phyloP scores from a whole-genome alignment of 441 rosid species.

The Theobroma grandiflorum region DNA sequence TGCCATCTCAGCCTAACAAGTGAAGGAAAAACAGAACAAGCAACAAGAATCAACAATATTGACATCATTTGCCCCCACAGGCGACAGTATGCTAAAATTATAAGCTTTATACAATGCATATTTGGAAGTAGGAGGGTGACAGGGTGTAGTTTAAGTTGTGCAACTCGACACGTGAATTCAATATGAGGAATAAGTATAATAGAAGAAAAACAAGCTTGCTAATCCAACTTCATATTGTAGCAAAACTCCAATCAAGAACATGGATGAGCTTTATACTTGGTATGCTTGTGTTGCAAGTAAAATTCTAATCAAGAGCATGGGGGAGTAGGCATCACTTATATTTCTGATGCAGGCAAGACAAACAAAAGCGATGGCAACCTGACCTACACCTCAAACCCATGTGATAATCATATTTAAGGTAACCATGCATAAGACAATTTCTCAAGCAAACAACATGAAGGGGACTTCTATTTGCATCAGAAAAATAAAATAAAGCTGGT shows the following conservation, averaged over 20 bases:
- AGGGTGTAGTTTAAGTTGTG: conserved; percentile 12
- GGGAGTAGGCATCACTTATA: neutral
- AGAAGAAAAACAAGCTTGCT: neutral
- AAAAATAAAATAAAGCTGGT: neutral
- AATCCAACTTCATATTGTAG: neutral
- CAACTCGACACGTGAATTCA: conserved; percentile 3
- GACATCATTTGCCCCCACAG: neutral
- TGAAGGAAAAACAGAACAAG: neutral
- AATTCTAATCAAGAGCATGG: neutral
- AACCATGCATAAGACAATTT: neutral
- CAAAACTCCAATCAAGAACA: neutral
- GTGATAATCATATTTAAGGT: neutral
- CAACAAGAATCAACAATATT: neutral
- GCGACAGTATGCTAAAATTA: neutral
- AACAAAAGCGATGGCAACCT: neutral
- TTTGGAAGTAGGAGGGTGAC: neutral
- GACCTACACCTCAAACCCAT: neutral
- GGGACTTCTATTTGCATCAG: neutral
- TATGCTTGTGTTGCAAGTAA: conserved; percentile 5
- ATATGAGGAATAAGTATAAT: neutral
- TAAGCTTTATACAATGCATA: neutral
- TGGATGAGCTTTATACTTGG: neutral
- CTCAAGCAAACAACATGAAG: neutral
- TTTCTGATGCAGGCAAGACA: neutral
- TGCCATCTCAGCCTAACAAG: conserved; percentile 22